These are phyloP conservation scores for Haematococcus lacustris DNA, from an alignment of 139 green algal species.

Conservation along the genomic window DNA sequence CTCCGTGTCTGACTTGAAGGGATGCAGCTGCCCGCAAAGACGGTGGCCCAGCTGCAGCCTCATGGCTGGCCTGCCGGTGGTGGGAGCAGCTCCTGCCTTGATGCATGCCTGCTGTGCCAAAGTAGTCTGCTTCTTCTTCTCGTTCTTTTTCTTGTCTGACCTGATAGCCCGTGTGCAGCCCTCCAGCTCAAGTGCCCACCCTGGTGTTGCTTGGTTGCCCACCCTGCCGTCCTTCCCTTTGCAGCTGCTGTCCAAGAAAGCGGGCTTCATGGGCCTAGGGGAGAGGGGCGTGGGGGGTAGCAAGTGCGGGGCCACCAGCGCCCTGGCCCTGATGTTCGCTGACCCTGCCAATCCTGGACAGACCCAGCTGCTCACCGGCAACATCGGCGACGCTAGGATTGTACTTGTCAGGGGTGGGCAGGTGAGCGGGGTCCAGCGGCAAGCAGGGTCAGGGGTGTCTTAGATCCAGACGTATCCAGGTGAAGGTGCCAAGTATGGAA, in stretches of 20 bases:
- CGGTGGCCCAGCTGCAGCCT: background rate
- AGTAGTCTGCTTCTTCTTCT: background rate
- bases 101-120: too few species aligned
- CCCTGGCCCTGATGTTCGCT: constrained; percentile 43
- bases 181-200: too few species aligned
- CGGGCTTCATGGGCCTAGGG: constrained; percentile 71
- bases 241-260: background rate
- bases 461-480: too few species aligned
- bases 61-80: background rate
- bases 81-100: too few species aligned
- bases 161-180: background rate
- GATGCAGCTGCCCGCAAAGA: background rate
- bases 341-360: background rate
- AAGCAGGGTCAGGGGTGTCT: too few species aligned
- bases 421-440: too few species aligned
- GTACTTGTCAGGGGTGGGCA: constrained; percentile 50
- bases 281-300: constrained; percentile 82
- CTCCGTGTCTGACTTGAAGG: background rate
- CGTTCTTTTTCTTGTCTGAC: background rate
- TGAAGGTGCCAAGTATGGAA: too few species aligned
- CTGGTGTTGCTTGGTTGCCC: background rate
- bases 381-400: constrained; percentile 84
- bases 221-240: background rate
- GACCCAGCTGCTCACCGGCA: constrained; percentile 55
- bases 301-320: constrained; percentile 82